Evolutionary conservation across 768 basidiomycete genomes (phyloP), one percentile per base, ranked within the genome.

Genomic region (Suillus lakei): DNA sequence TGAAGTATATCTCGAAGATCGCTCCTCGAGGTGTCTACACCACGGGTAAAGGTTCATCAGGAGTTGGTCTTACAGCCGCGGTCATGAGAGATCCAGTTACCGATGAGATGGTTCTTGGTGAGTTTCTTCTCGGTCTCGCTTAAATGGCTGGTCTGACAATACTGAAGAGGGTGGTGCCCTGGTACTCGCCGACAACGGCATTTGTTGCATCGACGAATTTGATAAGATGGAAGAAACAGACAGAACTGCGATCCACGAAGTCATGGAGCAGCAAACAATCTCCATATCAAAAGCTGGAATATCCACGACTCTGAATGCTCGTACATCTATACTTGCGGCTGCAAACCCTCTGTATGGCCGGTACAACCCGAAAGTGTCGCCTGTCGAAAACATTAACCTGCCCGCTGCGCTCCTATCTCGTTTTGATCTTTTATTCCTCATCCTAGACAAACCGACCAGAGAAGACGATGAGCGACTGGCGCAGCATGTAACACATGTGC

Each of bases 261-360:
- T 99, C 66, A 99, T 99, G 98, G 97, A 99, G 79, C 98, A 99
- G 77, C 98, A 99, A 80, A 99, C 98, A 0, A 98, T 99, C 64
- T 99, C 97, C 3, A 99, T 99, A 68, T 98, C 98, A 50, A 99
- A 99, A 79, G 98, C 98, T 5, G 98, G 98, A 28, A 99, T 99
- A 74, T 96, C 97, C 10, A 99, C 98, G 9, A 99, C 98, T 1
- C 84, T 99, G 55, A 99, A 99, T 72, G 98, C 98, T 30, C 90
- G 98, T 60, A 97, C 97, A 2, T 99, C 98, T 9, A 94, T 99
- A 73, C 88, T 99, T 16, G 98, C 98, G 4, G 98, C 98, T 13
- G 98, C 98, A 64, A 99, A 99, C 78, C 98, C 98, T 41, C 82
- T 99, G 0, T 99, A 98, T 71, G 98, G 98, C 32, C 92, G 98